Evolutionary conservation across 148 eudicot species (phyloP), one percentile per base, ranked within the genome.

Genomic region (Silene conica): DNA sequence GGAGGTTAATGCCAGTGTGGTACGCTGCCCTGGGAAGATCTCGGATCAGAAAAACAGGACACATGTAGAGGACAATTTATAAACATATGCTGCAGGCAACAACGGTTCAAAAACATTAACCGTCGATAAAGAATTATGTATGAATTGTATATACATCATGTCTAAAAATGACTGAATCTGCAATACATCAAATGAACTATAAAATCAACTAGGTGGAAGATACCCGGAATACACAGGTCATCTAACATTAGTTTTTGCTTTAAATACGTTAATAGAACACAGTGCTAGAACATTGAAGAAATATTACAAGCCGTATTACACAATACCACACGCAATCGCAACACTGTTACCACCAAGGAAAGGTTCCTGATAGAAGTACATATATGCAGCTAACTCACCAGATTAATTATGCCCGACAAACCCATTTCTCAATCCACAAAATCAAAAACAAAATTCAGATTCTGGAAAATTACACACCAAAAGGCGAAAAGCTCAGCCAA

Each of bases 401-500:
- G 56, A 26, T 68, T 26, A 21, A 45, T 21, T 68, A 22, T 21
- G n/a, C 31, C 3, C 15, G 14, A 46, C 46, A 22, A 68, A 11
- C 56, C 16, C 9, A 12, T 45, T 45, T 68, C 71, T 68, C 71
- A 68, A 46, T 68, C 56, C 21, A 55, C 31, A 68, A 68, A 68
- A 45, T 26, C 31, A 46, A 68, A 13, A 68, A 46, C 71, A 68
- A 68, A 45, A 68, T 68, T 45, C 28, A 45, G 57, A 25, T 48
- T 1, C 9, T 50, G 56, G 46, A 68, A 68, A 46, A 45, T 20
- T 21, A 43, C 70, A 43, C 70, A 67, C 70, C 7, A 19, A 6
- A 46, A 55, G 66, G 31, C 45, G 11, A 52, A 1, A 52, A 31
- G 10, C 75, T 88, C 82, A 94, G 80, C 98, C 92, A 73, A 94